Conservation (phyloP, 768 basidiomycete genomes). For the Mycena haematopus region DNA sequence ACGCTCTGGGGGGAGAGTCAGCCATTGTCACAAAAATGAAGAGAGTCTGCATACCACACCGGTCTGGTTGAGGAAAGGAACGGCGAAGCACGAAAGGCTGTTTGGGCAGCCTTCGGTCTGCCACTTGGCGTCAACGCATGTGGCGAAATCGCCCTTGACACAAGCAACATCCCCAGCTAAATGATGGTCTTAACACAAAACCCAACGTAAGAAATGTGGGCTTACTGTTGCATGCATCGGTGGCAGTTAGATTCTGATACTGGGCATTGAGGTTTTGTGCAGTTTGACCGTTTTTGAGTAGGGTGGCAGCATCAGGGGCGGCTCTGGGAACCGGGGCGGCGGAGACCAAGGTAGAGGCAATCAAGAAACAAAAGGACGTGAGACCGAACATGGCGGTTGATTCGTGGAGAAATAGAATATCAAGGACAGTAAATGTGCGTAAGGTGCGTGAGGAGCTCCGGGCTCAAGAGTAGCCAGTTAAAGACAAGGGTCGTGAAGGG, state of each 20-base stretch:
- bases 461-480: conserved; percentile 28
- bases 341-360: conserved; percentile 36
- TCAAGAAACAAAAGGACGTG: conserved; percentile 34
- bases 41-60: conserved; percentile 51
- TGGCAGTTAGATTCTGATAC: conserved; percentile 46
- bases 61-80: conserved; percentile 48
- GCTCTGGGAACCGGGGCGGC: conserved; percentile 42
- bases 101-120: conserved; percentile 43
- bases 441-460: conserved; percentile 32
- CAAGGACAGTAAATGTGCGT: conserved; percentile 7
- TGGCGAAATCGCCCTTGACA: conserved; percentile 45
- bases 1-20: conserved; percentile 41
- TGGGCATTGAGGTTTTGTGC: conserved; percentile 59
- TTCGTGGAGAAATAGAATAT: conserved; percentile 6
- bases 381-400: conserved; percentile 25
- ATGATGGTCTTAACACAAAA: background rate
- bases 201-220: background rate
- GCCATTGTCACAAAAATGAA: background rate
- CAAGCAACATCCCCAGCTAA: conserved; percentile 55
- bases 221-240: conserved; percentile 55
- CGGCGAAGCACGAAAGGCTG: conserved; percentile 54
- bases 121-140: conserved; percentile 52
- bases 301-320: conserved; percentile 46
- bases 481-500: conserved; percentile 20
- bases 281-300: conserved; percentile 53